Evolutionary conservation across 306 rosid genomes (phyloP), one percentile per base, ranked within the genome.

Genomic region (Quercus agrifolia): DNA sequence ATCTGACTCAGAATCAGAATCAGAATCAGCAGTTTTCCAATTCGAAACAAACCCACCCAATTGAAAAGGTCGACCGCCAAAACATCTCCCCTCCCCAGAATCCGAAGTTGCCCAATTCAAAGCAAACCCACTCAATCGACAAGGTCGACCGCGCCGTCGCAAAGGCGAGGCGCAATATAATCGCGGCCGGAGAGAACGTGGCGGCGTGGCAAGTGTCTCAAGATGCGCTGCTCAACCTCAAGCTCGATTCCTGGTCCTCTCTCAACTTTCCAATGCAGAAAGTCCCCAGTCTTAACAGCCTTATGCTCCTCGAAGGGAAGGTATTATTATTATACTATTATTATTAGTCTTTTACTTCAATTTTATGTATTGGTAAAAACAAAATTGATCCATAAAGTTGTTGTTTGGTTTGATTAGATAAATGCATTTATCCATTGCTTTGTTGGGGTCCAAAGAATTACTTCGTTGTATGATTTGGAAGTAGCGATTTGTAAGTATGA

Each of bases 391-490:
- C 44, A 19, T 67, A 23, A 73, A 31, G 35, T 10, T 3, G 77
- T 69, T 72, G 71, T 35, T 79, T 86, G 84, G 46, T 83, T 61
- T 71, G 44, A 82, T 74, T 76, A 94, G 97, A 90, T 94, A 83
- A 89, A 92, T 94, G 89, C 97, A 64, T 92, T 87, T 89, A 78
- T 95, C 80, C 95, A 92, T 82, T 94, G 99, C 85, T 94, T 92
- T 88, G 93, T 92, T 79, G 97, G 87, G 70, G 97, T 88, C 69
- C 88, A 81, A 75, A 89, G 90, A 76, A 84, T 95, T 55, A 87
- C 88, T 80, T 85, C 99, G 3, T 74, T 95, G 77, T 78, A 92
- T 73, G 97, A 95, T 79, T 87, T 95, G 90, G 93, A 91, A 87
- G 81, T 80, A 79, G 91, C 91, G n/a, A 85, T 94, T 31, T 94